Evolutionary conservation across 208 protist genomes (phyloP), one percentile per base, ranked within the genome.

Genomic region (Leishmania major): DNA sequence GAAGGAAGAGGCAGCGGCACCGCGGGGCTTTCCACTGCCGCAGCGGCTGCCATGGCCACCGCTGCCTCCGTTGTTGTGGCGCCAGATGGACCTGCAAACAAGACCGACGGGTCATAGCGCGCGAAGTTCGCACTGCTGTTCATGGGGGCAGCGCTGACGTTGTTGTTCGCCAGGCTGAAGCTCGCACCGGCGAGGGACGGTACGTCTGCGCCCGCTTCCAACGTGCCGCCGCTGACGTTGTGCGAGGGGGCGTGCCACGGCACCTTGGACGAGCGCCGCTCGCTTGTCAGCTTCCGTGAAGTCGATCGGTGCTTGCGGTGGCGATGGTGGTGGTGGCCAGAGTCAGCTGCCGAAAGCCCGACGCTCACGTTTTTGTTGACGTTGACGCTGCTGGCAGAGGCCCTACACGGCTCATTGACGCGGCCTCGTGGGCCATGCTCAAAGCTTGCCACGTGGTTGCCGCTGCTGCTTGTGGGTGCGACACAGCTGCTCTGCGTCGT

Each of bases 1-100:
- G 51, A 78, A 35, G 76, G 75, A 71, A 84, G 72, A 62, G n/a
- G 82, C 57, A 53, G 45, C 19, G 82, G 19, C 37, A 60, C 28
- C 37, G 67, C 62, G 22, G 22, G 8, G 15, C 0, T 71, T 40
- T 86, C 78, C 3, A n/a, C 17, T 25, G 45, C 35, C 51, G 43
- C 37, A 17, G 43, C 45, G 40, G 78, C 55, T 6, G 57, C 17
- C 51, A 55, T 51, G 49, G 60, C 47, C 45, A 70, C 51, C 55
- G 75, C 40, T 75, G 76, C 59, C 40, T 76, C 45, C 67, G 76
- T 40, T 2, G 75, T 19, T 25, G 60, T 70, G 76, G 35, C 35
- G 53, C 4, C 53, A 35, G 73, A 37, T 75, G 72, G 45, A 3
- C 51, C 19, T 31, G 35, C 13, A 43, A 77, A 43, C 73, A 77